Evolutionary conservation across 2,329 filamentous ascomycete species (phyloP), one percentile per base, ranked within the genome.

Genomic region (Penicillium sp.): DNA sequence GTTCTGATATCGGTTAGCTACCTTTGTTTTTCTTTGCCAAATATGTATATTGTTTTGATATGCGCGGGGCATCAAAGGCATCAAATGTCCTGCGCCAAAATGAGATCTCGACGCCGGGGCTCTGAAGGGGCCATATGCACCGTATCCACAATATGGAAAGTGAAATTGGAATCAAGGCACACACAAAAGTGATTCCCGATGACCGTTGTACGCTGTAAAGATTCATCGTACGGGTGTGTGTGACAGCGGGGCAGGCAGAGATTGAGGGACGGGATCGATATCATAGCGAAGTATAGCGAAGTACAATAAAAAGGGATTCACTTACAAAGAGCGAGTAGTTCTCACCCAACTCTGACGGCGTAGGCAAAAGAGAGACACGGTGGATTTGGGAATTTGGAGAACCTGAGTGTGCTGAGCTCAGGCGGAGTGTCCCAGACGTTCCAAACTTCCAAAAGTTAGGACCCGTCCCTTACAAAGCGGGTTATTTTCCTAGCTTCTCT

Each of bases 301-400:
- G 38, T 37, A 44, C 33, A n/a, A 15, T 47, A 10, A 24, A 43
- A 32, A 24, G 32, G 38, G 33, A 41, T 41, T 24, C 42, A 69
- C 67, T 69, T 54, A 69, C 67, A 58, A 52, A 33, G 49, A 60
- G 57, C 49, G 59, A 63, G 55, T 48, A 55, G 51, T 41, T 49
- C 40, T 56, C 55, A 62, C 61, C 60, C 59, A 53, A 58, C 48
- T 59, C 59, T 67, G 55, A 59, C 62, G 52, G 56, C 47, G 56
- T 46, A 55, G 39, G 29, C 49, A 48, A 47, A 60, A 52, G 27
- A 54, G 60, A 62, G 57, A 62, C 67, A 69, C 66, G 57, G 49
- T 66, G 65, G 49, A 50, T 53, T 52, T 35, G 29, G 45, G 28
- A 29, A 31, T 46, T 40, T 54, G 44, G 42, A 50, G 33, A 37